phyloP scores from a whole-genome alignment of 176 grass and related monocot genomes.

The Oryza brachyantha region DNA sequence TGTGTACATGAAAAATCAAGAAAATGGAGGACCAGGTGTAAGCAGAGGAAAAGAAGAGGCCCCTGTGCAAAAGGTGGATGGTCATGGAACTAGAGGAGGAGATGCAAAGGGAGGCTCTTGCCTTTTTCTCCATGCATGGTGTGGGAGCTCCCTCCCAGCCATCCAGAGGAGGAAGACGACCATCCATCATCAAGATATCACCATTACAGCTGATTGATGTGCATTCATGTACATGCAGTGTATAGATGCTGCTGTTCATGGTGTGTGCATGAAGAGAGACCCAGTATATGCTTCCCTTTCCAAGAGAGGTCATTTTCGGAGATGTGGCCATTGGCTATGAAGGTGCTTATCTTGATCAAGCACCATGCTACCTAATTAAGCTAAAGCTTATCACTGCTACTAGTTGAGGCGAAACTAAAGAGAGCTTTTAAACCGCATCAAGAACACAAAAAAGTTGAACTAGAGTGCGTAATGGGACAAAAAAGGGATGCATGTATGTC shows the following conservation, averaged over 20 bases:
- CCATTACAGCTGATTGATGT: too few species aligned
- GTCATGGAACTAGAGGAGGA: constrained; percentile 34
- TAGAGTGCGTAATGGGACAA: not conserved
- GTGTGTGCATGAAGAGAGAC: not conserved
- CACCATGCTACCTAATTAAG: not conserved
- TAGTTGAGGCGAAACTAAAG: not conserved
- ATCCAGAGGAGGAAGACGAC: not conserved
- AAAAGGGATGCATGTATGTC: not conserved
- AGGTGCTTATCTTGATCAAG: not conserved
- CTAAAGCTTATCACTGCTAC: not conserved
- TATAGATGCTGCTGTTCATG: not conserved
- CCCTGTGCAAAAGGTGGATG: constrained; percentile 8
- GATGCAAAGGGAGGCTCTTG: constrained; percentile 29
- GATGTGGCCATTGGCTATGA: not conserved
- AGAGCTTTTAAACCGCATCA: not conserved
- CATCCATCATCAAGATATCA: not conserved
- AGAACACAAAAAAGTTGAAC: not conserved
- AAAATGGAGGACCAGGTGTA: constrained; percentile 28
- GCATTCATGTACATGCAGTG: not conserved
- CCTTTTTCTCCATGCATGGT: constrained; percentile 7
- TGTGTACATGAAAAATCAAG: not conserved
- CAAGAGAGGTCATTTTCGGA: not conserved
- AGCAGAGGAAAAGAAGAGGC: constrained; percentile 27
- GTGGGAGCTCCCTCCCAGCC: not conserved
- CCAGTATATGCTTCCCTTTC: not conserved